Evolutionary conservation across 768 basidiomycete species (phyloP).

Genomic region (Scleroderma bovista): DNA sequence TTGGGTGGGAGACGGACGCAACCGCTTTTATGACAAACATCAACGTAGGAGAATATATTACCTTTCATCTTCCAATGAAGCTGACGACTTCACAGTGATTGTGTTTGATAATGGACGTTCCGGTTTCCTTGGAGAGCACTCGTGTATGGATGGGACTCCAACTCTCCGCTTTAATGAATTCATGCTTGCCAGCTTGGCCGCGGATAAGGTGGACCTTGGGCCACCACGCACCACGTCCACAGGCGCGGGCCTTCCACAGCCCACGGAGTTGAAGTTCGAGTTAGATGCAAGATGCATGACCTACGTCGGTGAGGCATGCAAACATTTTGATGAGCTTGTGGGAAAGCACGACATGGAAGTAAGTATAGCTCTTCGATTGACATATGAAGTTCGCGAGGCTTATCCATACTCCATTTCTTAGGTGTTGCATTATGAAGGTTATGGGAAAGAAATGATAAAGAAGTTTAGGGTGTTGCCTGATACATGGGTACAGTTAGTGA

Average conservation of each 20-base stretch:
- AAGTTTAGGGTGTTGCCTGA: slow-evolving; percentile 81
- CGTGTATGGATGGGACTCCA: slow-evolving; percentile 91
- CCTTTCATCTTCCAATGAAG: background rate
- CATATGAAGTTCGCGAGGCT: slow-evolving; percentile 4
- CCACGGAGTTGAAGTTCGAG: slow-evolving; percentile 67
- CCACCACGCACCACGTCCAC: slow-evolving; percentile 34
- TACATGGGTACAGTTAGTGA: slow-evolving; percentile 92
- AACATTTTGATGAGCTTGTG: slow-evolving; percentile 72
- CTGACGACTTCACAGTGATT: slow-evolving; percentile 52
- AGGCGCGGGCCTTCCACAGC: slow-evolving; percentile 41
- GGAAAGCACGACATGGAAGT: slow-evolving; percentile 76
- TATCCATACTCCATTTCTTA: slow-evolving; percentile 19
- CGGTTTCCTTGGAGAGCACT: slow-evolving; percentile 87
- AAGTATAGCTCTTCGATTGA: slow-evolving; percentile 13
- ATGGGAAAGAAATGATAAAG: slow-evolving; percentile 87
- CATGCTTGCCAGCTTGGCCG: slow-evolving; percentile 68
- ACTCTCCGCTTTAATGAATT: slow-evolving; percentile 96
- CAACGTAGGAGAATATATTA: slow-evolving; percentile 53
- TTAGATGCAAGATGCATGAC: slow-evolving; percentile 48
- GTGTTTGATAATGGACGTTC: slow-evolving; percentile 94
- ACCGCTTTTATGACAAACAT: slow-evolving; percentile 96
- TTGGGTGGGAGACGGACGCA: slow-evolving; percentile 89
- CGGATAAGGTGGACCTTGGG: slow-evolving; percentile 73
- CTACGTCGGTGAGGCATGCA: slow-evolving; percentile 54
- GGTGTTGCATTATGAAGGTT: slow-evolving; percentile 81